Evolutionary conservation across 2,329 filamentous ascomycete genomes (phyloP).

Genomic region (Colletotrichum coccodes): DNA sequence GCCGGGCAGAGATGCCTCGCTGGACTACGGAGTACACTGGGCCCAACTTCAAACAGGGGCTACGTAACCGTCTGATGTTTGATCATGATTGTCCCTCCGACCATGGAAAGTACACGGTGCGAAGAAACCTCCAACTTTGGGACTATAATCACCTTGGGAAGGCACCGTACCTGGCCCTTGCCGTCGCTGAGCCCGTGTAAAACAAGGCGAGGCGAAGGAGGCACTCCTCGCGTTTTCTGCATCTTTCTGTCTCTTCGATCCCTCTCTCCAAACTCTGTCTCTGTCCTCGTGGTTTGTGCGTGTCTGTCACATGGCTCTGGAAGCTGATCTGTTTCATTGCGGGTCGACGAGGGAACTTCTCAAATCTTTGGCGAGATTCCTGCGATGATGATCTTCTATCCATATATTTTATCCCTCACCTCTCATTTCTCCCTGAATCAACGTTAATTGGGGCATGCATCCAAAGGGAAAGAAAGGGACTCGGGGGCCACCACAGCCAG

Average conservation of each 20-base stretch:
- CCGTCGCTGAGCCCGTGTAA: background rate
- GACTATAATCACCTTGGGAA: background rate
- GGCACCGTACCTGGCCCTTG: background rate
- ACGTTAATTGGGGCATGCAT: background rate
- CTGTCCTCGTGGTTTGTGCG: background rate
- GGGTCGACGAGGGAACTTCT: background rate
- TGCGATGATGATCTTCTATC: background rate
- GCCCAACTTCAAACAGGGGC: constrained; percentile 5
- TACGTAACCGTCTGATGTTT: constrained; percentile 14
- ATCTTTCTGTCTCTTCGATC: background rate
- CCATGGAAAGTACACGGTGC: background rate
- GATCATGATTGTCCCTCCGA: background rate
- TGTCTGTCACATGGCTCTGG: background rate
- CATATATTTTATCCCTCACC: background rate
- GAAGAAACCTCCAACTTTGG: too few species aligned
- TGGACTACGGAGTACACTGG: background rate
- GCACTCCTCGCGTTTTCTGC: background rate
- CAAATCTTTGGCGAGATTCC: background rate
- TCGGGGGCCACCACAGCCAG: background rate
- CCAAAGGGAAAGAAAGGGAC: background rate
- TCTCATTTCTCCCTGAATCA: background rate
- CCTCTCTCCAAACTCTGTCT: background rate
- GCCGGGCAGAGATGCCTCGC: background rate
- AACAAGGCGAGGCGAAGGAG: background rate
- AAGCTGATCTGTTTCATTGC: too few species aligned